These are phyloP conservation scores for Pestalotiopsis sp. DNA, from an alignment of 2,329 filamentous ascomycete genomes.

Conservation along the genomic window DNA sequence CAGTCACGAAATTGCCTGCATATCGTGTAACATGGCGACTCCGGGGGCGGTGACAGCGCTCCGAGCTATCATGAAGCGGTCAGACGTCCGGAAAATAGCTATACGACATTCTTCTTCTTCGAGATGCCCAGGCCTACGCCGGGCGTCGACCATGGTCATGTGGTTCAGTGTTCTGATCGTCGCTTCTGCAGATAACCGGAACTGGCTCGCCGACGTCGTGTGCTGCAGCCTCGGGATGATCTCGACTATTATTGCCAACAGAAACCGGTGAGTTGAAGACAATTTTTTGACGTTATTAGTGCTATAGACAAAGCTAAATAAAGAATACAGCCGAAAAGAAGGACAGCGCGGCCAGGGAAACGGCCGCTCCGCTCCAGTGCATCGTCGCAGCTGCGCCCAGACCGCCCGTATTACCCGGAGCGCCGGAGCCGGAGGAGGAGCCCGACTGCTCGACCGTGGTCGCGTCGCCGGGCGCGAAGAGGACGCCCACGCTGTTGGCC, in stretches of 20 bases:
- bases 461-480: conserved; percentile 55
- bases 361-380: conserved; percentile 33
- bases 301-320: conserved; percentile 23
- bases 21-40: background rate
- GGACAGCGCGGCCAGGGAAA: conserved; percentile 35
- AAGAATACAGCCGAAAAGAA: conserved; percentile 32
- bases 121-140: background rate
- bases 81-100: background rate
- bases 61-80: background rate
- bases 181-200: background rate
- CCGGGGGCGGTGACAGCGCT: background rate
- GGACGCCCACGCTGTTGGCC: conserved; percentile 46
- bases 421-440: conserved; percentile 33
- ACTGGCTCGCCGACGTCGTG: background rate
- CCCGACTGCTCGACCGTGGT: conserved; percentile 43
- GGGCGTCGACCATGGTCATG: background rate
- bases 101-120: background rate
- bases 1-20: background rate
- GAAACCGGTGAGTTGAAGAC: background rate
- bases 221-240: background rate
- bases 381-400: conserved; percentile 34
- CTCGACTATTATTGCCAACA: background rate
- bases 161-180: background rate
- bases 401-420: conserved; percentile 36
- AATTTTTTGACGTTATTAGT: too few species aligned